These are phyloP conservation scores for Talaromyces nanjingensis DNA, from an alignment of 495 filamentous ascomycete genomes.

Conservation along the genomic window DNA sequence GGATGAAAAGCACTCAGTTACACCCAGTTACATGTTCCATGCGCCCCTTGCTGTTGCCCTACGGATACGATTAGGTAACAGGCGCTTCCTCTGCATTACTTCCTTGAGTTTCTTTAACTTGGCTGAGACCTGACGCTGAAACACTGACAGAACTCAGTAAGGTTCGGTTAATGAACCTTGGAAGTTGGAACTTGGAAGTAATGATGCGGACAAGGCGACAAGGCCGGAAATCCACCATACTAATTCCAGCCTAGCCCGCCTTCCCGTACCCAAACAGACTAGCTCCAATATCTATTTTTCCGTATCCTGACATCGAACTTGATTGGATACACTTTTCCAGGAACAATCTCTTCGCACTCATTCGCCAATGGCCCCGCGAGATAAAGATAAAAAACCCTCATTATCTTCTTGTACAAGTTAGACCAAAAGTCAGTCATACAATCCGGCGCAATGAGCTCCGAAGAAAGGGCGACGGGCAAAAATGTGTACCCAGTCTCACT, in stretches of 20 bases:
- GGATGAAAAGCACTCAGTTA: neutral
- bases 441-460: slow-evolving; percentile 11
- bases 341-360: neutral
- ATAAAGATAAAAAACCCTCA: slow-evolving; percentile 1
- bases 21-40: neutral
- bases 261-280: neutral
- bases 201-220: neutral
- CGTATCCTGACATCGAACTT: neutral
- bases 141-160: neutral
- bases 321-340: neutral
- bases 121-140: no score
- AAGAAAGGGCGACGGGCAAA: neutral
- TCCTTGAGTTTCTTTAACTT: neutral
- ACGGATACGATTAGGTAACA: neutral
- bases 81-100: neutral
- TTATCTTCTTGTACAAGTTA: neutral
- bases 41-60: neutral
- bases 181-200: neutral
- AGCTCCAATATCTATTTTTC: neutral
- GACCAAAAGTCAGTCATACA: neutral
- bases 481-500: slow-evolving; percentile 28
- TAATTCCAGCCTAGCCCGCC: neutral
- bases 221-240: neutral
- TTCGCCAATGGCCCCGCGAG: neutral
- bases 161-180: neutral